Conservation (phyloP, 2,329 filamentous ascomycete species). For the Colletotrichum zoysiae region DNA sequence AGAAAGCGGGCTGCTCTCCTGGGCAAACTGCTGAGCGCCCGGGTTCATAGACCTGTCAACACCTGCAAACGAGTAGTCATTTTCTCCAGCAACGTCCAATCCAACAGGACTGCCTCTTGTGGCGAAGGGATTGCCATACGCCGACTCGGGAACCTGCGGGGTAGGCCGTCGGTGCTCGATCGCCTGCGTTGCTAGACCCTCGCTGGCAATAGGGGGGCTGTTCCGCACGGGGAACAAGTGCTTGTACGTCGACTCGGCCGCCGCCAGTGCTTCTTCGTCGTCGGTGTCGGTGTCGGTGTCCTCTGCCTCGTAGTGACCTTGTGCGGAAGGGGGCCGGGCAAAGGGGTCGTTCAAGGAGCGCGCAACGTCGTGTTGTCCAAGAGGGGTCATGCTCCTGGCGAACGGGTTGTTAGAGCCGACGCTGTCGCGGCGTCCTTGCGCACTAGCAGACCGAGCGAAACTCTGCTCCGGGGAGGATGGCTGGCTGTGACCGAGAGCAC, state of each 20-base stretch:
- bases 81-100: background rate
- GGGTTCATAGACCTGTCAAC: background rate
- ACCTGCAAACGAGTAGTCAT: background rate
- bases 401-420: slow-evolving; percentile 23
- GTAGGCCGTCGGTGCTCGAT: slow-evolving; percentile 28
- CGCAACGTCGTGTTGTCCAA: background rate
- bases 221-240: background rate
- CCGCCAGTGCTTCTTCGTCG: slow-evolving; percentile 12
- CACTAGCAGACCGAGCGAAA: slow-evolving; percentile 20
- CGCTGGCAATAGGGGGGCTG: background rate
- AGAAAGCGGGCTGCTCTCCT: slow-evolving; percentile 20
- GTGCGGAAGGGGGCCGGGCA: background rate
- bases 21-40: background rate
- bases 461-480: slow-evolving; percentile 11
- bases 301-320: background rate
- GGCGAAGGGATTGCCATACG: slow-evolving; percentile 28
- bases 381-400: slow-evolving; percentile 21
- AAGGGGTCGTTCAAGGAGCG: slow-evolving; percentile 16
- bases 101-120: background rate
- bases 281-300: background rate
- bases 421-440: slow-evolving; percentile 5
- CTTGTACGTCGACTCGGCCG: slow-evolving; percentile 7
- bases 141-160: slow-evolving; percentile 26
- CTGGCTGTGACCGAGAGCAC: slow-evolving; percentile 7
- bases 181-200: background rate